phyloP scores from a whole-genome alignment of 2,329 filamentous ascomycete genomes.

The Aureobasidium sp. region DNA sequence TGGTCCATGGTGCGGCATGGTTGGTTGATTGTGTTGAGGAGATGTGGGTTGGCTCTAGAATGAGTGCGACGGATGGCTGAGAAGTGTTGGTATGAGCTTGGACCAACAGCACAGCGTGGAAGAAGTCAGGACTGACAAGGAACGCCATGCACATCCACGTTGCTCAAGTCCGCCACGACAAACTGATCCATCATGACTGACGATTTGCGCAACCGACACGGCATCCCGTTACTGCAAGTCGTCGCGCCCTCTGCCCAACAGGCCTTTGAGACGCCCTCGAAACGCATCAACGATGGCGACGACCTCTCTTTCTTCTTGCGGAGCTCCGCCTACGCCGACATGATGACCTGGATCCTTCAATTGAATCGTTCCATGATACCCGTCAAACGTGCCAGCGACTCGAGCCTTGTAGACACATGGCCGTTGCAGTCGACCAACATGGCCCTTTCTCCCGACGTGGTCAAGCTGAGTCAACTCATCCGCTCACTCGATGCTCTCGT shows the following conservation, averaged over 20 bases:
- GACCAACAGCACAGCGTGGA: neutral
- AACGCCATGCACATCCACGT: neutral
- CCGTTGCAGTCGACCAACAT: conserved; percentile 34
- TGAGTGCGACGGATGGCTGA: neutral
- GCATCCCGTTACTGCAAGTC: conserved; percentile 21
- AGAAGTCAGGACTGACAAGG: neutral
- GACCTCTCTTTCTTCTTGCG: conserved; percentile 75
- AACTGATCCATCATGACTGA: conserved; percentile 13
- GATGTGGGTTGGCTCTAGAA: neutral
- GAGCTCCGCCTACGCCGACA: conserved; percentile 76
- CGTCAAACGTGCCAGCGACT: conserved; percentile 37
- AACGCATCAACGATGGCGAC: conserved; percentile 74
- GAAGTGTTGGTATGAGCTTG: neutral
- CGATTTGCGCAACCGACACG: conserved; percentile 15
- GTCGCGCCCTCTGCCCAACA: conserved; percentile 44
- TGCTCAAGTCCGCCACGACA: neutral
- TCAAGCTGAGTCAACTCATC: conserved; percentile 58
- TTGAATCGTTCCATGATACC: conserved; percentile 83
- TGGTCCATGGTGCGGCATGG: neutral
- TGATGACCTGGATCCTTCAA: conserved; percentile 80
- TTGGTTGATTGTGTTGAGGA: neutral
- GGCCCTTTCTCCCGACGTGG: conserved; percentile 48
- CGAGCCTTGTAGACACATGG: conserved; percentile 45
- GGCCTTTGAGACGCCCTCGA: conserved; percentile 59
- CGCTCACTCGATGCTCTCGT: conserved; percentile 57